phyloP scores from a whole-genome alignment of 23 red algal genomes.

The Gracilariopsis chorda region DNA sequence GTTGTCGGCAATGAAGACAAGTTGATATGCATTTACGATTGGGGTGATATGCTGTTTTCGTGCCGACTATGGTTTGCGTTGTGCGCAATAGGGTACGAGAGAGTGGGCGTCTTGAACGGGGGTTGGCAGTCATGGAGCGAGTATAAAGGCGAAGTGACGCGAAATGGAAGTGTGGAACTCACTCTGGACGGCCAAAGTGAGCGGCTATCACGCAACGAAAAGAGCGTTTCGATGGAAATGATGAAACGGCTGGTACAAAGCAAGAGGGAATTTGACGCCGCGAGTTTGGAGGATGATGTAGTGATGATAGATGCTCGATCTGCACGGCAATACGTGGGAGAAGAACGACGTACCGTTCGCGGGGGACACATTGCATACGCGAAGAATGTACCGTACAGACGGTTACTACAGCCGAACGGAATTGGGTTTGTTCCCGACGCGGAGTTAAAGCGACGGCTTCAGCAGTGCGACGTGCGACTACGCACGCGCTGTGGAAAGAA shows the following conservation, averaged over 20 bases:
- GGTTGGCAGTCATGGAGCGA: neutral
- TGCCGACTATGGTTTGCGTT: neutral
- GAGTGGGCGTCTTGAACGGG: neutral
- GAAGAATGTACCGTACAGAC: neutral
- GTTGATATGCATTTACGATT: neutral
- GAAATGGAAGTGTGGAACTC: neutral
- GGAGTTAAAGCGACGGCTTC: neutral
- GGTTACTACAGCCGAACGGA: neutral
- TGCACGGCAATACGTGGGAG: neutral
- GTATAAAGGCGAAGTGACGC: neutral
- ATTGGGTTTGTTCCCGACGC: neutral
- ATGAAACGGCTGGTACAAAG: neutral
- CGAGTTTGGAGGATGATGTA: neutral
- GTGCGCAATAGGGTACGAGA: neutral
- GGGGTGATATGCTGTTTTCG: neutral
- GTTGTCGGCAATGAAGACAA: neutral
- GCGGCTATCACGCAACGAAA: too few species aligned
- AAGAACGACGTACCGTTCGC: neutral
- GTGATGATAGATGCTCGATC: neutral
- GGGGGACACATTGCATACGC: neutral
- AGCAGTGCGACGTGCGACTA: neutral
- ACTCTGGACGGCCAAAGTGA: neutral
- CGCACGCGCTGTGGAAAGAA: neutral
- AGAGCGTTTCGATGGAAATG: neutral
- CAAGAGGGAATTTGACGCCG: neutral